These are phyloP conservation scores for Xylaria sp. DNA, from an alignment of 2,329 filamentous ascomycete species.

Conservation along the genomic window DNA sequence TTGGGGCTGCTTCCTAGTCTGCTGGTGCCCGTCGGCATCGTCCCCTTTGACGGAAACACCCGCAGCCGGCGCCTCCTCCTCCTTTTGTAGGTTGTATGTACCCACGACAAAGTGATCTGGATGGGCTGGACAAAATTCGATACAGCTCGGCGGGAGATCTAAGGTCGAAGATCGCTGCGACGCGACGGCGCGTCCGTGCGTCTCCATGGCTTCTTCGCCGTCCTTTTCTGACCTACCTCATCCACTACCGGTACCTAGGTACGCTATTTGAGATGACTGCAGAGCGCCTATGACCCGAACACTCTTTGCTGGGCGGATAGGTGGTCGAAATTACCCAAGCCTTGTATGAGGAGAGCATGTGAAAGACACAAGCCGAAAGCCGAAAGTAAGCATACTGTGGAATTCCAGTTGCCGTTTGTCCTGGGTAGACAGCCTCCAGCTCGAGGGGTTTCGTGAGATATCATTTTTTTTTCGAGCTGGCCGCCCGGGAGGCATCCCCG, in stretches of 20 bases:
- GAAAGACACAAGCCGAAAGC: no score
- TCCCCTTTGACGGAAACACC: slow-evolving; percentile 21
- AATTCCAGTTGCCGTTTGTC: not conserved
- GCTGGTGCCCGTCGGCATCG: slow-evolving; percentile 26
- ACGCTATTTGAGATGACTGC: not conserved
- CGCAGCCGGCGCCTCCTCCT: slow-evolving; percentile 35
- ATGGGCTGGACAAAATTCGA: slow-evolving; percentile 69
- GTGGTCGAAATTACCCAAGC: no score
- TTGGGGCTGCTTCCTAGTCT: slow-evolving; percentile 49
- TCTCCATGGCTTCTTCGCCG: slow-evolving; percentile 21
- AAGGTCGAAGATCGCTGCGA: slow-evolving; percentile 56
- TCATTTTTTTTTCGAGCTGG: slow-evolving; percentile 1
- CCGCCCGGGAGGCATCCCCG: slow-evolving; percentile 32
- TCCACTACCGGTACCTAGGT: no score
- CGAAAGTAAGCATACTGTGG: no score
- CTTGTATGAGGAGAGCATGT: no score
- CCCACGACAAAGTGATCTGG: slow-evolving; percentile 75
- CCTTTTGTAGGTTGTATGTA: slow-evolving; percentile 75
- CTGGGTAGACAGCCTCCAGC: not conserved
- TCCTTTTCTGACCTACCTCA: not conserved
- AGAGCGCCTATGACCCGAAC: not conserved
- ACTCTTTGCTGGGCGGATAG: not conserved
- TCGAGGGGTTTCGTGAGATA: not conserved
- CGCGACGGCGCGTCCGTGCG: slow-evolving; percentile 33
- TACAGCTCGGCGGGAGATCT: slow-evolving; percentile 73